phyloP scores from a whole-genome alignment of 2,329 filamentous ascomycete species.

The Cladophialophora bantiana region DNA sequence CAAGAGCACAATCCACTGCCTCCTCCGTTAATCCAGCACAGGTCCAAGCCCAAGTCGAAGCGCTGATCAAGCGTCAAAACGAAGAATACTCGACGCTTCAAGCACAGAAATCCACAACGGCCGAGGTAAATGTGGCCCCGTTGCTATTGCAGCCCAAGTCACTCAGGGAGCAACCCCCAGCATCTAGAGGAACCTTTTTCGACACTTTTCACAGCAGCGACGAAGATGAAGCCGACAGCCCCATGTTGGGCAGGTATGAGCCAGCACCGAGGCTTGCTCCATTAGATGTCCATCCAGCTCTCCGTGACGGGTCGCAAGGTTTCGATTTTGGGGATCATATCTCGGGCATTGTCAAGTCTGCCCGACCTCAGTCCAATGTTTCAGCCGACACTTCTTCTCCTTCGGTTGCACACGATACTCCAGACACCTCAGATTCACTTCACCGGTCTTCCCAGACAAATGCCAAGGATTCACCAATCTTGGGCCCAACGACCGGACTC shows the following conservation, averaged over 20 bases:
- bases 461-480: slow-evolving; percentile 74
- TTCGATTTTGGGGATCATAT: slow-evolving; percentile 34
- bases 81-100: slow-evolving; percentile 37
- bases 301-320: slow-evolving; percentile 45
- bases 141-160: neutral
- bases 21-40: slow-evolving; percentile 31
- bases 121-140: neutral
- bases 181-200: slow-evolving; percentile 36
- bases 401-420: slow-evolving; percentile 32
- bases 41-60: slow-evolving; percentile 38
- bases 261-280: slow-evolving; percentile 37
- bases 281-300: slow-evolving; percentile 48
- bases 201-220: slow-evolving; percentile 46
- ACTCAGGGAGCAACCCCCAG: slow-evolving; percentile 26
- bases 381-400: slow-evolving; percentile 30
- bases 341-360: slow-evolving; percentile 2
- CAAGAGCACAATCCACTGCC: slow-evolving; percentile 33
- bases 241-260: slow-evolving; percentile 34
- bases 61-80: slow-evolving; percentile 39
- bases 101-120: slow-evolving; percentile 5
- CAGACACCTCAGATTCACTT: slow-evolving; percentile 29
- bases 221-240: slow-evolving; percentile 46
- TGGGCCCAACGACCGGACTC: slow-evolving; percentile 64
- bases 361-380: slow-evolving; percentile 26
- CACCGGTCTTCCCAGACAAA: slow-evolving; percentile 25